A percentile compares a stretch with the other conserved stretches of the same genome.
These are phyloP conservation scores for Eimeria zaria DNA, from an alignment of 169 alveolate genomes.

Conservation along the genomic window DNA sequence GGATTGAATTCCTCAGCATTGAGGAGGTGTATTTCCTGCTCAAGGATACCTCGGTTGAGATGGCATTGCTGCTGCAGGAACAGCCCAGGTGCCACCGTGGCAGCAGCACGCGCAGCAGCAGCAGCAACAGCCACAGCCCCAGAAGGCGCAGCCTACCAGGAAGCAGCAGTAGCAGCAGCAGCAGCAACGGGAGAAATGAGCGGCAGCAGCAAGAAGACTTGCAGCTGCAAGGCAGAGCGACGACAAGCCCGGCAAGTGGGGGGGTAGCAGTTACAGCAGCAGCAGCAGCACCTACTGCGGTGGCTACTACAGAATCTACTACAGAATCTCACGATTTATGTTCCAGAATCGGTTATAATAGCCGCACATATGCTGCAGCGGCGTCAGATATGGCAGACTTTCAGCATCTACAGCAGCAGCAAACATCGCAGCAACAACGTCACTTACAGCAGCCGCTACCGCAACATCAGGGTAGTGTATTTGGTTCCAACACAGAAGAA, in stretches of 20 bases:
- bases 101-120: not conserved
- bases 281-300: constrained; percentile 3
- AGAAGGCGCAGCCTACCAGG: not conserved
- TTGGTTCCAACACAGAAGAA: not conserved
- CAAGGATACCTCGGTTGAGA: not conserved
- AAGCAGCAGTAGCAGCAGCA: no score
- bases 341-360: not conserved
- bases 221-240: not conserved
- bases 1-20: constrained; percentile 21
- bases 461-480: constrained; percentile 30
- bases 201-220: not conserved
- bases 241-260: not conserved
- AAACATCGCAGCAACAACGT: not conserved
- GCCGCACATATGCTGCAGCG: not conserved
- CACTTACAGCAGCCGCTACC: not conserved
- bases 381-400: not conserved
- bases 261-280: not conserved
- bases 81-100: constrained; percentile 18
- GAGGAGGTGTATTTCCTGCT: constrained; percentile 40
- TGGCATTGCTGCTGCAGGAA: constrained; percentile 54
- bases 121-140: constrained; percentile 65
- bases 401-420: not conserved
- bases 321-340: constrained; percentile 1
- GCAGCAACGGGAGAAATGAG: not conserved
- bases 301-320: no score